Evolutionary conservation across 2,329 filamentous ascomycete species (phyloP).

Genomic region (Colletotrichum incanum): DNA sequence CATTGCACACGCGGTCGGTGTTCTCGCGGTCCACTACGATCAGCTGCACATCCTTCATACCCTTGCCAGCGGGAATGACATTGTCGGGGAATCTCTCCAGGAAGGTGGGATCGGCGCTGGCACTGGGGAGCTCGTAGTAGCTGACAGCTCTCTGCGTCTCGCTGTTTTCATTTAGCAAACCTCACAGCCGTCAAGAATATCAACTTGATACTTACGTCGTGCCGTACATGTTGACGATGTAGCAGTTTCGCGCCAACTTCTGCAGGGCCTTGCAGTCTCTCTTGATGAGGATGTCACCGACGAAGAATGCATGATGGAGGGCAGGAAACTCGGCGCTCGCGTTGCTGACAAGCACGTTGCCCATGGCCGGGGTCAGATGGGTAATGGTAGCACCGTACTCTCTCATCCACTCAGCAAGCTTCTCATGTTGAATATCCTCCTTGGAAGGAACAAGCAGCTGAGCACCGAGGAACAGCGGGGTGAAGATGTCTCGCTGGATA

Average conservation of each 20-base stretch:
- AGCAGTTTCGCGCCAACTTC: constrained; percentile 74
- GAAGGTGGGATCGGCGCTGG: constrained; percentile 70
- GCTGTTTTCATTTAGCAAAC: background rate
- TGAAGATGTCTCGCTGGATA: constrained; percentile 85
- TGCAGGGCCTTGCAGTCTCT: constrained; percentile 85
- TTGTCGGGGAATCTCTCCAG: constrained; percentile 65
- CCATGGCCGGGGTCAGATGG: constrained; percentile 96
- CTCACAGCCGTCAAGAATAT: constrained; percentile 59
- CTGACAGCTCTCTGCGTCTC: constrained; percentile 87
- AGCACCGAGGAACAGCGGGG: constrained; percentile 82
- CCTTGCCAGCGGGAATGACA: constrained; percentile 82
- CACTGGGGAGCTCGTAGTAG: constrained; percentile 84
- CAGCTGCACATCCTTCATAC: constrained; percentile 92
- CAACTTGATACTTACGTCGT: constrained; percentile 68
- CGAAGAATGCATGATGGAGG: constrained; percentile 88
- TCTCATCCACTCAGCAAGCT: constrained; percentile 87
- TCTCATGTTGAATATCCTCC: constrained; percentile 90
- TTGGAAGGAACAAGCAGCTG: constrained; percentile 33
- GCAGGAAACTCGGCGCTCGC: constrained; percentile 83
- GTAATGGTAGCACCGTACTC: constrained; percentile 78
- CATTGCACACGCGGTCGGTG: constrained; percentile 76
- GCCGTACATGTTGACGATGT: constrained; percentile 89
- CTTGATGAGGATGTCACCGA: constrained; percentile 91
- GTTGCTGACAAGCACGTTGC: constrained; percentile 91
- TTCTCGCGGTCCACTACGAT: constrained; percentile 77